Evolutionary conservation across 2,329 filamentous ascomycete species (phyloP).

Genomic region (Ascochyta clinopodiicola): DNA sequence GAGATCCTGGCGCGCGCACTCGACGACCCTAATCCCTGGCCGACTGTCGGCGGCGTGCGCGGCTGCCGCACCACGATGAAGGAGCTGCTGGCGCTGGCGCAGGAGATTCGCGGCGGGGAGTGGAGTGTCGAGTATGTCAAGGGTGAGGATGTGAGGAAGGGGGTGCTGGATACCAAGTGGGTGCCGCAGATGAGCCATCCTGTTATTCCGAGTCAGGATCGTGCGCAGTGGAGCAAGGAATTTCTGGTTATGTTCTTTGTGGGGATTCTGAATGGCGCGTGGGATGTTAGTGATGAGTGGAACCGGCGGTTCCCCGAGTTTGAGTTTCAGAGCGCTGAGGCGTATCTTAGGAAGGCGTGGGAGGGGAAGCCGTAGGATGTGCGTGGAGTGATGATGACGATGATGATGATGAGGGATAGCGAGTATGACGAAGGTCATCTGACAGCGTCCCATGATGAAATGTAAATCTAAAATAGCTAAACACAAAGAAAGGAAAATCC

Average conservation of each 20-base stretch:
- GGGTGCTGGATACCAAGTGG: slow-evolving; percentile 52
- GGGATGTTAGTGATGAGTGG: slow-evolving; percentile 54
- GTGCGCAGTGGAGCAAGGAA: slow-evolving; percentile 42
- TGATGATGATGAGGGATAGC: not conserved
- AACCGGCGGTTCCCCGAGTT: slow-evolving; percentile 56
- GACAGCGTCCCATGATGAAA: not conserved
- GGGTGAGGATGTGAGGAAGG: slow-evolving; percentile 56
- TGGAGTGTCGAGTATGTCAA: slow-evolving; percentile 55
- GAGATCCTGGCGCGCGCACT: slow-evolving; percentile 36
- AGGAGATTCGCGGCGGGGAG: slow-evolving; percentile 39
- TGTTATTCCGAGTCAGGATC: slow-evolving; percentile 46
- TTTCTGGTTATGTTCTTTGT: slow-evolving; percentile 54
- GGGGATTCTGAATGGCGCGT: slow-evolving; percentile 52
- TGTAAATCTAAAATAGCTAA: not conserved
- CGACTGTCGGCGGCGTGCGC: slow-evolving; percentile 33
- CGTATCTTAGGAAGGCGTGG: slow-evolving; percentile 54
- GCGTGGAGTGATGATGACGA: too few relatives aligned
- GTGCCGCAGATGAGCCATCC: slow-evolving; percentile 42
- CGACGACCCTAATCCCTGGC: slow-evolving; percentile 34
- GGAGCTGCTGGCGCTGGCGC: slow-evolving; percentile 37
- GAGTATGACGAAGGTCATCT: not conserved
- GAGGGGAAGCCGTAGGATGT: slow-evolving; percentile 41
- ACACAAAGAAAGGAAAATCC: not conserved
- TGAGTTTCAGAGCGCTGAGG: slow-evolving; percentile 51
- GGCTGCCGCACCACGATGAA: slow-evolving; percentile 34